Conservation (phyloP, 164 flowering plant genomes). For the Macadamia tetraphylla region DNA sequence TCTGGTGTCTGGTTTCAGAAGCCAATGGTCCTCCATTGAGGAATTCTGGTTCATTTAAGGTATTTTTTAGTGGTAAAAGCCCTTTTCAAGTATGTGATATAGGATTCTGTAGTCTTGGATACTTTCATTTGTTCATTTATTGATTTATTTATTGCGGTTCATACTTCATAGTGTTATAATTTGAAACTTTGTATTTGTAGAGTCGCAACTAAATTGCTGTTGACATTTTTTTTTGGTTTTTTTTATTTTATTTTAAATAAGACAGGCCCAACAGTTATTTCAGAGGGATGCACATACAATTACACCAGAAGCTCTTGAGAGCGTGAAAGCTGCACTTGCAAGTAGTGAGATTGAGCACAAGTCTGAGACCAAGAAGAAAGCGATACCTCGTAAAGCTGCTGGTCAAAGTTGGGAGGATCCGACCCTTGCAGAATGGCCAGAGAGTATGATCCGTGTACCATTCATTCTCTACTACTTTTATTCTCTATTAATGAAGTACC, state of each 20-base stretch:
- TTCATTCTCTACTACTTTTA: background rate
- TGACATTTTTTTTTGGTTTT: background rate
- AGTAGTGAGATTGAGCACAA: slow-evolving; percentile 95
- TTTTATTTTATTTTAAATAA: background rate
- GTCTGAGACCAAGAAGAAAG: slow-evolving; percentile 88
- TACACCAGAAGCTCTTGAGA: slow-evolving; percentile 93
- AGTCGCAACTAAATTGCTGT: background rate
- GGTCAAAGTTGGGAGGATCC: slow-evolving; percentile 99
- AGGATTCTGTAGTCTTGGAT: background rate
- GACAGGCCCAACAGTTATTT: slow-evolving; percentile 93
- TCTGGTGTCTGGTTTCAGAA: no score
- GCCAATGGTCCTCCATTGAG: background rate
- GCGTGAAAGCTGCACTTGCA: slow-evolving; percentile 97
- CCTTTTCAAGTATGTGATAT: background rate
- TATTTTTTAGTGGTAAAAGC: background rate
- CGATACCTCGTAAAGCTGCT: slow-evolving; percentile 94
- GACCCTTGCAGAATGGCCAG: slow-evolving; percentile 98
- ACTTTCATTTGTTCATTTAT: background rate
- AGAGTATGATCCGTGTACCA: slow-evolving; percentile 46
- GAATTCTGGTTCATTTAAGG: background rate
- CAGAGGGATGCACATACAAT: slow-evolving; percentile 93
- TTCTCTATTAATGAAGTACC: no score
- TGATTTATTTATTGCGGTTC: background rate
- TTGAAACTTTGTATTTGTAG: background rate
- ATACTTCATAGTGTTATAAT: background rate